These are phyloP conservation scores for Verticillium nonalfalfae DNA, from an alignment of 2,329 filamentous ascomycete genomes.

Conservation along the genomic window DNA sequence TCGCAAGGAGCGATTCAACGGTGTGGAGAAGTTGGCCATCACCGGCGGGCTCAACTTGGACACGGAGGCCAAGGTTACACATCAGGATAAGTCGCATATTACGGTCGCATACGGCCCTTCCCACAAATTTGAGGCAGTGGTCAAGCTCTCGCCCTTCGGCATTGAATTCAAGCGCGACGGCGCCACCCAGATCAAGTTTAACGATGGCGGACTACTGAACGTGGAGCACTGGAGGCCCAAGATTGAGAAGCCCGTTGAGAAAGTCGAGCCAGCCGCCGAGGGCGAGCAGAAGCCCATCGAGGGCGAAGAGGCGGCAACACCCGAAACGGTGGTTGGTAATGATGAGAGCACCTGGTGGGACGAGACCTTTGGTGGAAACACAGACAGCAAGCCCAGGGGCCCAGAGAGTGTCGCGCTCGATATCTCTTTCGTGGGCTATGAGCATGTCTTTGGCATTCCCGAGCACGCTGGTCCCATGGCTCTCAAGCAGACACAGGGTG, in stretches of 20 bases:
- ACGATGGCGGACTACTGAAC: conserved; percentile 84
- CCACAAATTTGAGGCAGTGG: conserved; percentile 72
- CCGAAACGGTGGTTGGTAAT: conserved; percentile 40
- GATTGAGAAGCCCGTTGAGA: conserved; percentile 52
- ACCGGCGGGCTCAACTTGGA: conserved; percentile 74
- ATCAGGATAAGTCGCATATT: conserved; percentile 59
- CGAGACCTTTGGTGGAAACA: conserved; percentile 90
- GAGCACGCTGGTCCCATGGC: conserved; percentile 87
- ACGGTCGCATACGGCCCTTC: conserved; percentile 76
- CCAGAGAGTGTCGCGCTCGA: conserved; percentile 90
- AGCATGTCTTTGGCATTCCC: conserved; percentile 89
- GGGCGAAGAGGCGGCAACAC: conserved; percentile 31
- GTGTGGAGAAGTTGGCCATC: conserved; percentile 78
- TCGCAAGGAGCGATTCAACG: conserved; percentile 91
- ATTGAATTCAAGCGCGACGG: conserved; percentile 85
- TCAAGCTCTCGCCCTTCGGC: conserved; percentile 75
- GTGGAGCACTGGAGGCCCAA: conserved; percentile 94
- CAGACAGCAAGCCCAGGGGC: conserved; percentile 88
- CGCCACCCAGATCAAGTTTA: conserved; percentile 76
- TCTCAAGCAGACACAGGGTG: conserved; percentile 83
- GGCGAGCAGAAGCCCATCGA: conserved; percentile 29
- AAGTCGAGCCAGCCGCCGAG: conserved; percentile 48
- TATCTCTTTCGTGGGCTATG: conserved; percentile 86
- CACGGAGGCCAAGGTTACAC: conserved; percentile 61
- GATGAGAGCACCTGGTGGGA: conserved; percentile 98